phyloP scores from a whole-genome alignment of 2,329 filamentous ascomycete species.

The Clonostachys solani region DNA sequence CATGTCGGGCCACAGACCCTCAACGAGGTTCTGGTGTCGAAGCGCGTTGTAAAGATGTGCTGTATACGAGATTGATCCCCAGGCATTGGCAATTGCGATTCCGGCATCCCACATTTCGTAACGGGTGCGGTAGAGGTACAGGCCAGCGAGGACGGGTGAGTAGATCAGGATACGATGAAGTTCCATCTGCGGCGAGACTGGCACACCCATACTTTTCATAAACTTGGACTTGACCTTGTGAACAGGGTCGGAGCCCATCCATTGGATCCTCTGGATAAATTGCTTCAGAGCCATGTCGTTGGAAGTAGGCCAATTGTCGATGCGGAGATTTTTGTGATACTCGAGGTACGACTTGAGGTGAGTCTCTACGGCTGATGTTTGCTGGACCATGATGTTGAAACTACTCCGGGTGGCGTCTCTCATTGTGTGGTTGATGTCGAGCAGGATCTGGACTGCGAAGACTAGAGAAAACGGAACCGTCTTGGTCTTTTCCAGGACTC shows the following conservation, averaged over 20 bases:
- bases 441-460: conserved; percentile 33
- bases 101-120: conserved; percentile 20
- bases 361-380: no score
- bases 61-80: conserved; percentile 28
- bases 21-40: no score
- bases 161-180: no score
- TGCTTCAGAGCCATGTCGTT: conserved; percentile 12
- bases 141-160: no score
- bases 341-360: conserved; percentile 17
- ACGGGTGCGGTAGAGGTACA: background rate
- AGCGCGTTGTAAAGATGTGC: conserved; percentile 37
- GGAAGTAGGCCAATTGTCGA: conserved; percentile 16
- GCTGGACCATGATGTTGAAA: conserved; percentile 3
- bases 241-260: no score
- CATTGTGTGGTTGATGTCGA: conserved; percentile 32
- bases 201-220: no score
- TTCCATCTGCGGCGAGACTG: no score
- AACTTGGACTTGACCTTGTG: no score
- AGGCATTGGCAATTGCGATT: conserved; percentile 25
- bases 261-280: no score
- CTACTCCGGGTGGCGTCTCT: conserved; percentile 6
- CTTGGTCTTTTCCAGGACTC: conserved; percentile 18
- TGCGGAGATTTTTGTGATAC: conserved; percentile 21
- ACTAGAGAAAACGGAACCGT: conserved; percentile 25
- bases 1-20: conserved; percentile 31